Evolutionary conservation across 2,329 filamentous ascomycete genomes (phyloP).

Genomic region (Mycosphaerelloides madeirae): DNA sequence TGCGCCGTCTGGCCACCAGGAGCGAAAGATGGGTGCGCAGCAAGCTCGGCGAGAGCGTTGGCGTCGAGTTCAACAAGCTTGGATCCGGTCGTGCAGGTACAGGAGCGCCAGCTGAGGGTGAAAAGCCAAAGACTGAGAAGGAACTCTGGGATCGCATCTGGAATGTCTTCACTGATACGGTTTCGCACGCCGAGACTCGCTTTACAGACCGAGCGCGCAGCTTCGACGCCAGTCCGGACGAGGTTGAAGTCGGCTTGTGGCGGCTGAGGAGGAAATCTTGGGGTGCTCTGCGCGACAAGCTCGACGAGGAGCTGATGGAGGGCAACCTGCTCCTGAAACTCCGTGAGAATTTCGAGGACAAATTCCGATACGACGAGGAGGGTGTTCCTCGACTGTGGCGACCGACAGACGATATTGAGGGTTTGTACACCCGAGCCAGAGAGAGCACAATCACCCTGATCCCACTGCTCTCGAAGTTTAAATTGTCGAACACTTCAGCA

Average conservation of each 20-base stretch:
- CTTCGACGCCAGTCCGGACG: constrained; percentile 86
- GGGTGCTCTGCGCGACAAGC: constrained; percentile 80
- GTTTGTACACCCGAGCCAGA: constrained; percentile 83
- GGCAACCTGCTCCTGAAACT: constrained; percentile 93
- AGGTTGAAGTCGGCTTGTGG: constrained; percentile 91
- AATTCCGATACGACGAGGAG: constrained; percentile 94
- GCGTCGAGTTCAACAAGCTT: constrained; percentile 92
- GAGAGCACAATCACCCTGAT: constrained; percentile 90
- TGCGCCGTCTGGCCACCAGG: constrained; percentile 83
- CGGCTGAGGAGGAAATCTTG: constrained; percentile 88
- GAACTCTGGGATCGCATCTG: constrained; percentile 96
- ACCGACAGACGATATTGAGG: constrained; percentile 94
- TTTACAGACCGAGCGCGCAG: constrained; percentile 87
- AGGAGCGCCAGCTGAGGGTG: constrained; percentile 72
- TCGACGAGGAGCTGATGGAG: constrained; percentile 97
- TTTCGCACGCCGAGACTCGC: constrained; percentile 76
- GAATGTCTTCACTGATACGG: constrained; percentile 75
- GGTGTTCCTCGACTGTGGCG: constrained; percentile 96
- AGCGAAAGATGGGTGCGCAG: constrained; percentile 93
- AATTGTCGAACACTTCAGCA: constrained; percentile 66
- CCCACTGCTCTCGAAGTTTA: constrained; percentile 80
- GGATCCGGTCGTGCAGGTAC: constrained; percentile 80
- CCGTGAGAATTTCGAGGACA: constrained; percentile 97
- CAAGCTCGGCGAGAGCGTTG: constrained; percentile 78
- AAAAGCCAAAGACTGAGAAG: constrained; percentile 68